phyloP scores from a whole-genome alignment of 768 basidiomycete genomes.

The Dendrothele bispora region DNA sequence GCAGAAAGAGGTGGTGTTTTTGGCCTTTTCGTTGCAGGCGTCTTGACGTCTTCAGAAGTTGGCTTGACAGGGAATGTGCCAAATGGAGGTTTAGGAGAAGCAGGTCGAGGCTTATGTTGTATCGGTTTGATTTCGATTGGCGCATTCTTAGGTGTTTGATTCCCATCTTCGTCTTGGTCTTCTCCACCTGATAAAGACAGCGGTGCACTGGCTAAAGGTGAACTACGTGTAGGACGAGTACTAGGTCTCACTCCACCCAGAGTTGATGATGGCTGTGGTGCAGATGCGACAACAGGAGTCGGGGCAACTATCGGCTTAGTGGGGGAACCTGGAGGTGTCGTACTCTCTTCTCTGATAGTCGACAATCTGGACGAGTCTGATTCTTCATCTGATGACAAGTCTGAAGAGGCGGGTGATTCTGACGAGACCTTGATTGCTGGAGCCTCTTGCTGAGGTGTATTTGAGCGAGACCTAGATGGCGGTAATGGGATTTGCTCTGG shows the following conservation, averaged over 20 bases:
- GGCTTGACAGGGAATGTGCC: constrained; percentile 1
- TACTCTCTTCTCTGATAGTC: constrained; percentile 42
- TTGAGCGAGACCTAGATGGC: constrained; percentile 51
- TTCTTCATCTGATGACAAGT: no score
- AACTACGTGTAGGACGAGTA: constrained; percentile 71
- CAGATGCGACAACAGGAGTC: constrained; percentile 22
- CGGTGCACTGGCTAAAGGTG: constrained; percentile 64
- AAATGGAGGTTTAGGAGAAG: constrained; percentile 21
- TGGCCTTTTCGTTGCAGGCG: constrained; percentile 6
- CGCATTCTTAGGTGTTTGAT: constrained; percentile 16
- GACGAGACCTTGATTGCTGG: constrained; percentile 41
- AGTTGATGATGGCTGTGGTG: constrained; percentile 32
- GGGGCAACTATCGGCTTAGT: constrained; percentile 37
- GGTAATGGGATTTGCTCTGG: constrained; percentile 40
- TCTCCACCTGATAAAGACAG: constrained; percentile 32
- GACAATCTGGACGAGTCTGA: constrained; percentile 24
- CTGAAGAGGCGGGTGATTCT: constrained; percentile 31
- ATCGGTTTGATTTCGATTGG: constrained; percentile 13
- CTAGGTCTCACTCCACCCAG: constrained; percentile 58
- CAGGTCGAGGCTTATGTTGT: constrained; percentile 33
- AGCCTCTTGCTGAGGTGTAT: constrained; percentile 57
- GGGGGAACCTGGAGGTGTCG: constrained; percentile 70
- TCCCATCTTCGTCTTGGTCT: constrained; percentile 46
- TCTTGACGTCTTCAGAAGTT: constrained; percentile 9
- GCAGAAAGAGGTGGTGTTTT: constrained; percentile 9